Percentiles rank a stretch among this genome's conserved stretches.
phyloP scores from a whole-genome alignment of 2,329 filamentous ascomycete species.

The Pseudogymnoascus sp. region DNA sequence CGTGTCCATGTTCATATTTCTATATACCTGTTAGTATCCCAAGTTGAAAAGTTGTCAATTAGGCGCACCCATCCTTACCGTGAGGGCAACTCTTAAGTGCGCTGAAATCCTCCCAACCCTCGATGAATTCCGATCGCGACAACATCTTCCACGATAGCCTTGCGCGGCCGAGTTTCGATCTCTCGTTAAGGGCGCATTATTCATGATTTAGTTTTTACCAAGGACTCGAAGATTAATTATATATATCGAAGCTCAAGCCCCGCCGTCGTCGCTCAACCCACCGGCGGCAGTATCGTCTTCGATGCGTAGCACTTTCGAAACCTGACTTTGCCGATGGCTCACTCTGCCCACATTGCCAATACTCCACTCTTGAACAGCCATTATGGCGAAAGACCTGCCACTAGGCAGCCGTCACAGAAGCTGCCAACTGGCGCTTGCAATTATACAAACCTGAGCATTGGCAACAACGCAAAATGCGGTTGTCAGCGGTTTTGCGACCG shows the following conservation, averaged over 20 bases:
- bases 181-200: constrained; percentile 1
- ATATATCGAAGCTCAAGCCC: background rate
- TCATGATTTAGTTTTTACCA: constrained; percentile 1
- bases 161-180: background rate
- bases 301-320: background rate
- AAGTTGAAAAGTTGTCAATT: constrained; percentile 7
- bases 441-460: constrained; percentile 37
- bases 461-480: constrained; percentile 38
- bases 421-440: constrained; percentile 43
- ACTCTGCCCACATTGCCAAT: constrained; percentile 19
- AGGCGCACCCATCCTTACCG: background rate
- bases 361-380: constrained; percentile 24
- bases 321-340: constrained; percentile 22
- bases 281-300: background rate
- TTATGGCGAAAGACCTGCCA: constrained; percentile 15
- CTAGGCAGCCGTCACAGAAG: constrained; percentile 14
- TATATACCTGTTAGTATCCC: constrained; percentile 7
- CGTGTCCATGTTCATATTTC: constrained; percentile 6
- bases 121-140: constrained; percentile 5
- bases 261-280: background rate
- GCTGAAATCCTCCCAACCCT: background rate
- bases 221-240: background rate
- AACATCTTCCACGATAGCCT: background rate
- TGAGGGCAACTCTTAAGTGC: background rate
- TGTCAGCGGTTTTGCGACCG: constrained; percentile 44